Percentiles rank a stretch among this genome's conserved stretches.
Conservation (phyloP, 352 stramenopile genomes). For the Albugo laibachii region DNA sequence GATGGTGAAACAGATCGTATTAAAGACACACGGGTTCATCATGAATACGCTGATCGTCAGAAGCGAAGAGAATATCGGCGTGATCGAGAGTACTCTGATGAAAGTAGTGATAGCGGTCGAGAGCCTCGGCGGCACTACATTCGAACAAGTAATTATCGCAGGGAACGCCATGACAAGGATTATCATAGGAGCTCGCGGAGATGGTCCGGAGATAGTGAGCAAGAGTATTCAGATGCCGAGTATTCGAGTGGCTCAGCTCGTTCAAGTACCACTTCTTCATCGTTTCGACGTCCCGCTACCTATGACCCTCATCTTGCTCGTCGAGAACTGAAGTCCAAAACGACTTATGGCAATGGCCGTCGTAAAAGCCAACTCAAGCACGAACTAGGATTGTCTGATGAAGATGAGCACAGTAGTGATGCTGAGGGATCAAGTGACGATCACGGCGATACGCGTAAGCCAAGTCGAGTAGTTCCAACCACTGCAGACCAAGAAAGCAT, state of each 20-base stretch:
- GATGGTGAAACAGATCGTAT: slow-evolving; percentile 16
- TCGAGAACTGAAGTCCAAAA: slow-evolving; percentile 14
- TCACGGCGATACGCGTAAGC: slow-evolving; percentile 2
- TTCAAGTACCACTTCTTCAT: not conserved
- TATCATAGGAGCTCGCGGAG: too few relatives aligned
- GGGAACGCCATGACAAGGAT: too few relatives aligned
- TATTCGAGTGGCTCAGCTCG: too few relatives aligned
- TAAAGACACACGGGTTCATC: slow-evolving; percentile 6
- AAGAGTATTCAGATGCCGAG: too few relatives aligned
- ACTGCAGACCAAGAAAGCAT: not conserved
- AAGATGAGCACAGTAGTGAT: slow-evolving; percentile 10
- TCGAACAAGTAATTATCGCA: too few relatives aligned
- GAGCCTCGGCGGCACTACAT: not conserved
- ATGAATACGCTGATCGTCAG: slow-evolving; percentile 6
- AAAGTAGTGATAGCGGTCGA: slow-evolving; percentile 9
- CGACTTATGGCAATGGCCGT: slow-evolving; percentile 1
- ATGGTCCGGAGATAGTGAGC: too few relatives aligned
- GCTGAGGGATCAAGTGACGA: slow-evolving; percentile 3
- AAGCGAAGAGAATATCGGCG: slow-evolving; percentile 7
- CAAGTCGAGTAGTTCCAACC: slow-evolving; percentile 5
- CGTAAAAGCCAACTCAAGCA: slow-evolving; percentile 52
- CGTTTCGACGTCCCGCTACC: slow-evolving; percentile 63
- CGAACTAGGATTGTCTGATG: slow-evolving; percentile 57
- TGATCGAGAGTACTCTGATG: slow-evolving; percentile 4
- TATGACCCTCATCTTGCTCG: slow-evolving; percentile 62